Evolutionary conservation across 768 basidiomycete genomes (phyloP).

Genomic region (Pisolithus tinctorius): DNA sequence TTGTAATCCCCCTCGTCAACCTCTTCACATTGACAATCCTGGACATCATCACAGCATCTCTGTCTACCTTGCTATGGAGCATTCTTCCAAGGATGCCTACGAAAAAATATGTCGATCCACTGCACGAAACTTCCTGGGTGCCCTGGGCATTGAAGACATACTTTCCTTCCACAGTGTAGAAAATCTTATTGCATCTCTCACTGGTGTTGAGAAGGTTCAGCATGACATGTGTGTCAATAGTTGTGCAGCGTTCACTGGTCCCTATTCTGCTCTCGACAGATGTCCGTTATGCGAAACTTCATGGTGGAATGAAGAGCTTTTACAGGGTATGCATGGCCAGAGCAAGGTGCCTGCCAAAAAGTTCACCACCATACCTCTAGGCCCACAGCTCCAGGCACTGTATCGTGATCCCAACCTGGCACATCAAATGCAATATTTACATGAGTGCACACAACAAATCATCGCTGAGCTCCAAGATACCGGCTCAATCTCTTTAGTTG

Average conservation of each 20-base stretch:
- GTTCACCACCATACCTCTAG: conserved; percentile 14
- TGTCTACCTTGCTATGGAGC: conserved; percentile 3
- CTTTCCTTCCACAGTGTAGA: conserved; percentile 9
- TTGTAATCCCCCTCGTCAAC: background rate
- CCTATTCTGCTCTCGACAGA: background rate
- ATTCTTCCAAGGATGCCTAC: conserved; percentile 5
- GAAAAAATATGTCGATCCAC: background rate
- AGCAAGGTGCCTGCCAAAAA: conserved; percentile 4
- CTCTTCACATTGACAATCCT: conserved; percentile 1
- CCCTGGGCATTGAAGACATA: conserved; percentile 5
- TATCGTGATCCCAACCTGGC: conserved; percentile 9
- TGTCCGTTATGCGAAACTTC: conserved; percentile 26
- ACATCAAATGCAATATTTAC: background rate
- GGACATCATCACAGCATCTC: conserved; percentile 1
- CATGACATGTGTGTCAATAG: conserved; percentile 11
- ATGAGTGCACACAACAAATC: conserved; percentile 1
- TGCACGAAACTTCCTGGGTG: background rate
- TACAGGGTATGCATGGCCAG: background rate
- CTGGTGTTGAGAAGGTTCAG: background rate
- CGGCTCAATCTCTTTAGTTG: background rate
- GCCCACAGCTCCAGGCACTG: too few relatives aligned
- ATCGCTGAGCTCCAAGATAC: background rate
- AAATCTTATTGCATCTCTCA: conserved; percentile 1
- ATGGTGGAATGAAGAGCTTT: background rate
- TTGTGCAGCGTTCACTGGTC: conserved; percentile 16